Evolutionary conservation across 2,329 filamentous ascomycete genomes (phyloP).

Genomic region (Exserohilum rostratum): DNA sequence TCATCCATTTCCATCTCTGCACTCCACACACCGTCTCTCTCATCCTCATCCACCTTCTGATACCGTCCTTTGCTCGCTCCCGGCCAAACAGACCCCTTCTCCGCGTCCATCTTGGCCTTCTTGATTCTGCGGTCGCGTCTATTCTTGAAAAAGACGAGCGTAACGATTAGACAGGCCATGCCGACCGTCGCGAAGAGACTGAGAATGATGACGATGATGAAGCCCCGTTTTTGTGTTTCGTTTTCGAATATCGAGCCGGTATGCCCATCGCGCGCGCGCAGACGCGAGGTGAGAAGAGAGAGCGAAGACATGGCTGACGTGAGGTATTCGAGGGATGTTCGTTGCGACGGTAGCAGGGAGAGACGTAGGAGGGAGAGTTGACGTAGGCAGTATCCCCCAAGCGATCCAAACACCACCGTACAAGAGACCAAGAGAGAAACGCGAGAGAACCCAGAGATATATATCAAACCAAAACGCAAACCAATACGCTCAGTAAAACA

Average conservation of each 20-base stretch:
- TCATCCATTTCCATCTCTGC: slow-evolving; percentile 10
- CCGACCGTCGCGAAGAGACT: slow-evolving; percentile 5
- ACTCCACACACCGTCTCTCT: slow-evolving; percentile 9
- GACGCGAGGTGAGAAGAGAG: background rate
- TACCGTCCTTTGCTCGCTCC: slow-evolving; percentile 2
- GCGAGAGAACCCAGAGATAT: no score
- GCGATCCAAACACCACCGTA: no score
- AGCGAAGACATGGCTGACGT: no score
- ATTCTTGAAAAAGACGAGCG: slow-evolving; percentile 6
- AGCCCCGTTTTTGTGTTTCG: slow-evolving; percentile 1
- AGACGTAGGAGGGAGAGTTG: no score
- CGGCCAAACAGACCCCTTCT: background rate
- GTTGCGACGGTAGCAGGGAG: background rate
- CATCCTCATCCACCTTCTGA: slow-evolving; percentile 6
- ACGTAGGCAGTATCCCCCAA: no score
- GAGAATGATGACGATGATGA: slow-evolving; percentile 10
- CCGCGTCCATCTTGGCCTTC: slow-evolving; percentile 2
- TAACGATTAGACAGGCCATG: slow-evolving; percentile 9
- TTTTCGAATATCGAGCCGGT: slow-evolving; percentile 6
- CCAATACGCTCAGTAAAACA: no score
- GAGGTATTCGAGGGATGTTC: background rate
- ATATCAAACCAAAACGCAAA: no score
- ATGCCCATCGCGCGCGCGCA: background rate
- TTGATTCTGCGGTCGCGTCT: slow-evolving; percentile 5
- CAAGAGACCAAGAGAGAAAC: no score